Conservation (phyloP, 345 rosid species). For the Boechera stricta region DNA sequence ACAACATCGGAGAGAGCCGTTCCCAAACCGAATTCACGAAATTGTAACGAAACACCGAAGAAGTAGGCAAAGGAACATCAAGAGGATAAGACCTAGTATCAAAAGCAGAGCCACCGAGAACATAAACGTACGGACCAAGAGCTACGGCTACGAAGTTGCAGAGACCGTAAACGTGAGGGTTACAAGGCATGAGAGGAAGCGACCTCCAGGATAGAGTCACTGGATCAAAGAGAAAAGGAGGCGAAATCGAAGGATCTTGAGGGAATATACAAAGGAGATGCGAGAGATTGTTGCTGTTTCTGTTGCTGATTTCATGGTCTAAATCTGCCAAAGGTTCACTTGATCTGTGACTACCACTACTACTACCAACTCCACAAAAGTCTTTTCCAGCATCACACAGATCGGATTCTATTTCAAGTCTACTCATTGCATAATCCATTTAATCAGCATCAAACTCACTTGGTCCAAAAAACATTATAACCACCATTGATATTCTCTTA, state of each 20-base stretch:
- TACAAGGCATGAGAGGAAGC: constrained; percentile 82
- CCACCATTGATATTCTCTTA: constrained; percentile 19
- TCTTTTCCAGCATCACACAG: constrained; percentile 46
- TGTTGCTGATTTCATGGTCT: constrained; percentile 67
- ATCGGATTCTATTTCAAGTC: constrained; percentile 72
- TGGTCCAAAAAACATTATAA: constrained; percentile 49
- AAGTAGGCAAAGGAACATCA: constrained; percentile 76
- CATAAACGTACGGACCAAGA: constrained; percentile 66
- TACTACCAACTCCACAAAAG: constrained; percentile 50
- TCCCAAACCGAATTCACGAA: constrained; percentile 69
- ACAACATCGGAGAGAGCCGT: constrained; percentile 70
- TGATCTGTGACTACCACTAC: constrained; percentile 50
- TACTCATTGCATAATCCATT: constrained; percentile 91
- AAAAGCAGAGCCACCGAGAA: constrained; percentile 87
- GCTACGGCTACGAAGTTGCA: constrained; percentile 83
- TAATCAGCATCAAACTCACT: constrained; percentile 49
- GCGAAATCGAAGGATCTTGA: constrained; percentile 78
- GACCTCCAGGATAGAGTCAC: constrained; percentile 68
- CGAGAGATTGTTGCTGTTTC: constrained; percentile 38
- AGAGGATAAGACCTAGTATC: constrained; percentile 87
- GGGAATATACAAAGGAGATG: constrained; percentile 89
- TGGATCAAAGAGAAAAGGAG: constrained; percentile 85
- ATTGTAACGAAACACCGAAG: constrained; percentile 68
- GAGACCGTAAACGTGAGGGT: constrained; percentile 81
- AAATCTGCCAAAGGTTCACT: constrained; percentile 42